Evolutionary conservation across 352 stramenopile species (phyloP).

Genomic region (Globisporangium parvum): DNA sequence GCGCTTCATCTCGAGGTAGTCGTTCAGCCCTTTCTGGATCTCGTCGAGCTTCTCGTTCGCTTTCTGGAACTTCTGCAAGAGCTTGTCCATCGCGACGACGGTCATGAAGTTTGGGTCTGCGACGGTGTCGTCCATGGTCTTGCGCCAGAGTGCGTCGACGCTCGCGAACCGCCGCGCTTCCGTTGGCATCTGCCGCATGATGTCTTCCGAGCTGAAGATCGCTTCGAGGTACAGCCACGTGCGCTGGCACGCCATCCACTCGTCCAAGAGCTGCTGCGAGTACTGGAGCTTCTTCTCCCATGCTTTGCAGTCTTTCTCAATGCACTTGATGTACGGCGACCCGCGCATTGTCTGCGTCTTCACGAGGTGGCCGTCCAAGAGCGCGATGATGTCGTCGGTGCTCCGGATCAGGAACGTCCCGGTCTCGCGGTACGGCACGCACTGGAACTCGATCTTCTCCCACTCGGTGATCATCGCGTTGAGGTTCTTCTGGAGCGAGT

Average conservation of each 20-base stretch:
- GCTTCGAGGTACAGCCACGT: slow-evolving; percentile 95
- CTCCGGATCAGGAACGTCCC: slow-evolving; percentile 87
- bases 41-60: slow-evolving; percentile 93
- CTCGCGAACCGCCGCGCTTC: slow-evolving; percentile 86
- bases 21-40: slow-evolving; percentile 92
- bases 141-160: slow-evolving; percentile 88
- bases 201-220: slow-evolving; percentile 94
- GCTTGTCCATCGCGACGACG: slow-evolving; percentile 84
- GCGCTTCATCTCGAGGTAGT: slow-evolving; percentile 93
- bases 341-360: slow-evolving; percentile 95
- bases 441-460: slow-evolving; percentile 91
- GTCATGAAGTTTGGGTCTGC: slow-evolving; percentile 88
- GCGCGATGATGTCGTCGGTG: slow-evolving; percentile 87
- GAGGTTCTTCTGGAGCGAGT: slow-evolving; percentile 90
- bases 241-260: slow-evolving; percentile 92
- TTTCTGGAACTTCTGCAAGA: slow-evolving; percentile 90
- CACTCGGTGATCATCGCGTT: slow-evolving; percentile 94
- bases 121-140: slow-evolving; percentile 90
- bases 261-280: slow-evolving; percentile 89
- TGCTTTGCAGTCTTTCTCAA: slow-evolving; percentile 88
- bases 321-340: slow-evolving; percentile 92
- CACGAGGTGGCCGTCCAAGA: slow-evolving; percentile 93
- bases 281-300: slow-evolving; percentile 90
- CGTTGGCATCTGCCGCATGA: slow-evolving; percentile 94
- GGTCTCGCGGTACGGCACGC: slow-evolving; percentile 89